Evolutionary conservation across 192 early-diverging fungal species (phyloP), one percentile per base, ranked within the genome.

Genomic region (Coemansia sp.): DNA sequence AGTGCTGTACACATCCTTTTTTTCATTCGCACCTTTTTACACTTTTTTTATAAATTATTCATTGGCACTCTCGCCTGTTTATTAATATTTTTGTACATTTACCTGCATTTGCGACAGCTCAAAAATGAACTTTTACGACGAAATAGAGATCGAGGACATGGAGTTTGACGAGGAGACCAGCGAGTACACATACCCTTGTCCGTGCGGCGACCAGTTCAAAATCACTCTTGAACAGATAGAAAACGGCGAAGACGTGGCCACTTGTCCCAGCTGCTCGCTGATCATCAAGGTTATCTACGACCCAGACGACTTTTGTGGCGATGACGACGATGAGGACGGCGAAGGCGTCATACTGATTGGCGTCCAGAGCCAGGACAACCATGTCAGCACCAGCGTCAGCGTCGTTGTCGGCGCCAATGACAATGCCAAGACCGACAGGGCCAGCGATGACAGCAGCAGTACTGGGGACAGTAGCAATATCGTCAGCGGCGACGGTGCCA

Each of bases 151-250:
- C 31, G 91, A 98, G 73, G 96, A 98, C 77, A 91, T 98, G 87
- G 92, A 93, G 59, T 98, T 90, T 72, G 90, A 95, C 66, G 90
- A 93, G 71, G 92, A 93, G 36, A 86, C 81, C 28, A 77, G 88
- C 60, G 82, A 87, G 12, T 98, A 94, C 84, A 86, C 85, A 55
- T 98, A 95, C 69, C 96, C 96, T 29, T 98, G 95, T 72, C 96
- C 96, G 2, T 98, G 96, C 82, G 96, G 96, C 12, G 96, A 98
- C 86, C 85, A 87, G 25, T 98, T 98, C 71, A 83, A 91, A 67
- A 96, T 96, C 64, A 88, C 90, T 5, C 71, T 86, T 73, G 89
- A 91, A 51, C 87, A 94, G 22, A 71, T 98, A 3, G 66, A 76
- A 48, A 84, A 90, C 61, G 93, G 94, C 32, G 94, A 96, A 57